These are phyloP conservation scores for Papiliotrema laurentii DNA, from an alignment of 1,284 basidiomycete genomes.

Conservation along the genomic window DNA sequence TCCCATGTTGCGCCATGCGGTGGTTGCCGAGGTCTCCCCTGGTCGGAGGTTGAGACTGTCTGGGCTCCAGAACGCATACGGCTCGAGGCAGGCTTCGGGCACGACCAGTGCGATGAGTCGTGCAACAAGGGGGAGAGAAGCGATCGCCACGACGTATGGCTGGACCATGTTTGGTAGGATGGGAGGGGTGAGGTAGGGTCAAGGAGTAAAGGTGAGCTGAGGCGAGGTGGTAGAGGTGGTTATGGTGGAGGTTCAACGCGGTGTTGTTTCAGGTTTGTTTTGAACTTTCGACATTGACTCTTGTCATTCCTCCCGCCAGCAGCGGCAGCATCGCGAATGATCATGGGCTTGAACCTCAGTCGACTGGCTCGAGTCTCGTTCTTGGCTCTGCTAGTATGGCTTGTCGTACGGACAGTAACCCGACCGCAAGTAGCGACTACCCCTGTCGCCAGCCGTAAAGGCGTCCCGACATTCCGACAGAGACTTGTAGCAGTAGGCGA, in stretches of 20 bases:
- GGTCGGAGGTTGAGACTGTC: slow-evolving; percentile 20
- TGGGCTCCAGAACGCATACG: slow-evolving; percentile 34
- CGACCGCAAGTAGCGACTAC: neutral
- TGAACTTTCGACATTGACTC: too few species aligned
- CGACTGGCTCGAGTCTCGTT: too few species aligned
- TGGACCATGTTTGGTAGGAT: neutral
- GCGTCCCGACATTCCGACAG: slow-evolving; percentile 26
- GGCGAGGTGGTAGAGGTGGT: too few species aligned
- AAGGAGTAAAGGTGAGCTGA: neutral
- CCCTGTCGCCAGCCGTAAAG: neutral
- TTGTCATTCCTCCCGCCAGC: too few species aligned
- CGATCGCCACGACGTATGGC: slow-evolving; percentile 16
- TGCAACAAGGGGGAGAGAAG: slow-evolving; percentile 26
- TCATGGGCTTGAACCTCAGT: too few species aligned
- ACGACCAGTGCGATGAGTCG: slow-evolving; percentile 19
- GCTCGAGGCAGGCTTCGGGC: slow-evolving; percentile 27
- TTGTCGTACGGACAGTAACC: neutral
- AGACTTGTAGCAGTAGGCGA: slow-evolving; percentile 68
- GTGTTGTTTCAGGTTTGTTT: neutral
- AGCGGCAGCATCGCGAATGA: too few species aligned
- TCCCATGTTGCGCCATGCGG: slow-evolving; percentile 42
- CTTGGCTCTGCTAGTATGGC: neutral
- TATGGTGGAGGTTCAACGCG: neutral
- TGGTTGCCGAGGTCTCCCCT: slow-evolving; percentile 6
- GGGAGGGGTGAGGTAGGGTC: neutral